Conservation (phyloP, 2,329 filamentous ascomycete genomes). For the Aplosporella prunicola region DNA sequence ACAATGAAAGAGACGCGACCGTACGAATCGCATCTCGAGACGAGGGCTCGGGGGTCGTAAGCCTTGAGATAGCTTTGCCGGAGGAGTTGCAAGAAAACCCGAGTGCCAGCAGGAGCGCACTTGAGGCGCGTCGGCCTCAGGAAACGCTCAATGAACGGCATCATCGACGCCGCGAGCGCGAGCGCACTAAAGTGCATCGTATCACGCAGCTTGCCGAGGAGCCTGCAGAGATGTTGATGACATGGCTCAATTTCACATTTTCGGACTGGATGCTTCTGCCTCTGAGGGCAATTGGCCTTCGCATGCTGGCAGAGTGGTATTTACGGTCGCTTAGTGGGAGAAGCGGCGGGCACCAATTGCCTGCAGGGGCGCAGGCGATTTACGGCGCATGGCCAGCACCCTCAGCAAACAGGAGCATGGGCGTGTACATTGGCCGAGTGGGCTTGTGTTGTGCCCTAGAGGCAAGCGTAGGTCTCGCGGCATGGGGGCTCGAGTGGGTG, state of each 20-base stretch:
- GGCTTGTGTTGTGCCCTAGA: slow-evolving; percentile 25
- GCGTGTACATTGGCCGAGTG: slow-evolving; percentile 22
- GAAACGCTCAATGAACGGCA: slow-evolving; percentile 6
- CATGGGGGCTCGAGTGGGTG: slow-evolving; percentile 27
- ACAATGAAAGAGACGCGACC: slow-evolving; percentile 23
- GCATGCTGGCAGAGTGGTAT: slow-evolving; percentile 18
- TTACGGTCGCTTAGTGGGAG: slow-evolving; percentile 12
- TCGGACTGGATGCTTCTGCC: slow-evolving; percentile 23
- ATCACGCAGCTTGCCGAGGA: slow-evolving; percentile 27
- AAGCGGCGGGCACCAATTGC: neutral
- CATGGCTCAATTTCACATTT: slow-evolving; percentile 24
- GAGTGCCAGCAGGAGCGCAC: slow-evolving; percentile 16
- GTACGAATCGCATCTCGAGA: slow-evolving; percentile 29
- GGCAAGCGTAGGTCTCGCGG: slow-evolving; percentile 22
- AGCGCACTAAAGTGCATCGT: slow-evolving; percentile 18
- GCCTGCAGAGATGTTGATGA: slow-evolving; percentile 24
- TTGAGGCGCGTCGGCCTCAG: slow-evolving; percentile 9
- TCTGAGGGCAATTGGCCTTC: slow-evolving; percentile 22
- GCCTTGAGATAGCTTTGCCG: slow-evolving; percentile 30
- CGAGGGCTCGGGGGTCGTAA: slow-evolving; percentile 22
- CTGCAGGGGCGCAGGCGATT: slow-evolving; percentile 1
- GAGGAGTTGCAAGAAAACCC: slow-evolving; percentile 22
- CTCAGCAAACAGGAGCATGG: slow-evolving; percentile 15
- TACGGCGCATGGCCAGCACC: neutral
- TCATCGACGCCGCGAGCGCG: neutral